A percentile compares a stretch with the other conserved stretches of the same genome.
phyloP scores from a whole-genome alignment of 2,329 filamentous ascomycete genomes.

The Monosporascus sp. region DNA sequence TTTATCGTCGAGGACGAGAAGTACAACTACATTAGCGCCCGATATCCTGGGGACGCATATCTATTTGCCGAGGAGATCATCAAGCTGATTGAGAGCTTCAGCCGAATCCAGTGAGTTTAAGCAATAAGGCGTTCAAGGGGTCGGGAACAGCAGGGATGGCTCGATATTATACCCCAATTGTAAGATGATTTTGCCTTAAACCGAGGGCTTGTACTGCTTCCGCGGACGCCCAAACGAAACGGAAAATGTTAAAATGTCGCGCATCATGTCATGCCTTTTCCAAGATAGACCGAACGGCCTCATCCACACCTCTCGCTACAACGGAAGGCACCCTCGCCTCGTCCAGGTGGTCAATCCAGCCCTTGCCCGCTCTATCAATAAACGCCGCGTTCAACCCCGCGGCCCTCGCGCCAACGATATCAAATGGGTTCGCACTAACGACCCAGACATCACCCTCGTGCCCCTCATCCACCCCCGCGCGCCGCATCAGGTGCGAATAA shows the following conservation, averaged over 20 bases:
- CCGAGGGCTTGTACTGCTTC: conserved; percentile 1
- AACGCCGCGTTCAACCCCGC: conserved; percentile 60
- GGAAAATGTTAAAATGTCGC: conserved; percentile 1
- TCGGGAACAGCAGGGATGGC: neutral
- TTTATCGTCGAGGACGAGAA: conserved; percentile 44
- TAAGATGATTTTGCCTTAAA: neutral
- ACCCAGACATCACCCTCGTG: conserved; percentile 56
- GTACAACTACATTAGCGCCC: conserved; percentile 45
- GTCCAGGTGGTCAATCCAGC: conserved; percentile 61
- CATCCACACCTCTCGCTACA: conserved; percentile 50
- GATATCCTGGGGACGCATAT: conserved; percentile 40
- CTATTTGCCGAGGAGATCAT: conserved; percentile 37
- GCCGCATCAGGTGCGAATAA: conserved; percentile 55
- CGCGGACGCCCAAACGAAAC: neutral
- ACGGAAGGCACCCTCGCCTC: conserved; percentile 45
- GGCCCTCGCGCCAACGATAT: conserved; percentile 58
- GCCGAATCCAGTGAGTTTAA: conserved; percentile 17
- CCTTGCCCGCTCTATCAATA: conserved; percentile 57
- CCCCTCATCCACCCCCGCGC: conserved; percentile 39
- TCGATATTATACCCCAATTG: neutral
- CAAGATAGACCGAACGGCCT: conserved; percentile 43
- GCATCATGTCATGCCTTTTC: neutral
- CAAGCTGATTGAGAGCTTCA: conserved; percentile 32
- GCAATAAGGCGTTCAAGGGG: neutral
- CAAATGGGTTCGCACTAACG: conserved; percentile 69